Base-by-base conservation (phyloP, 2,329 filamentous ascomycete genomes). In the Dothistroma pini region DNA sequence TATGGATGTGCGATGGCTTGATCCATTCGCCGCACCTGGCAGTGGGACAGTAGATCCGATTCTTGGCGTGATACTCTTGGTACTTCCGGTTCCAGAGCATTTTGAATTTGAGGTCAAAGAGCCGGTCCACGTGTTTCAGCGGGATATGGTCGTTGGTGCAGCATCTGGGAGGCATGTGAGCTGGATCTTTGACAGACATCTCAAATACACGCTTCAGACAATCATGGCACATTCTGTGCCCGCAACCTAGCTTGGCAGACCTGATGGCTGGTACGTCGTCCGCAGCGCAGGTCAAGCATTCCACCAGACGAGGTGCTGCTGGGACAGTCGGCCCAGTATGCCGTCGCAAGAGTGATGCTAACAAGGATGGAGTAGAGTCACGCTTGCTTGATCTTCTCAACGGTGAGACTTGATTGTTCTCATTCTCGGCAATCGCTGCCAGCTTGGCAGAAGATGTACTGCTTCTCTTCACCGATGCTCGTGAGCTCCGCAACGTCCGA, bases 161-260 rank as follows among this genome's bases (percentile, higher is more conserved):
- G 75, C 91, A 96, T 71, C 82, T 84, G 0, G 92, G 92, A 19
- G 92, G 91, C 90, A 96, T 96, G 67, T 91, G 87, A 62, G 86
- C 83, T 1, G 89, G 86, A 72, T 96, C 90, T 48, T 82, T 87
- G 63, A 93, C 80, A 11, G 91, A 95, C 63, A 91, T 81, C 57
- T 82, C 85, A 76, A 96, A 96, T 60, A 86, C 83, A 54, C 86
- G 84, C 74, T 86, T 88, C 47, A 96, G 79, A 74, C 92, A 96
- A 8, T 81, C 74, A 65, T 89, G 82, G 75, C 92, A 96, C 88
- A 93, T 92, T 63, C 86, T 84, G 75, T 96, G 91, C 2, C 86
- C 86, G 72, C 92, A 96, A 66, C 85, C 83, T 38, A 96, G 83
- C 73, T 87, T 89, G 41, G 86, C 86, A 35, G 88, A 84, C 74